Evolutionary conservation across 2,329 filamentous ascomycete species (phyloP).

Genomic region (Fusarium sp.): DNA sequence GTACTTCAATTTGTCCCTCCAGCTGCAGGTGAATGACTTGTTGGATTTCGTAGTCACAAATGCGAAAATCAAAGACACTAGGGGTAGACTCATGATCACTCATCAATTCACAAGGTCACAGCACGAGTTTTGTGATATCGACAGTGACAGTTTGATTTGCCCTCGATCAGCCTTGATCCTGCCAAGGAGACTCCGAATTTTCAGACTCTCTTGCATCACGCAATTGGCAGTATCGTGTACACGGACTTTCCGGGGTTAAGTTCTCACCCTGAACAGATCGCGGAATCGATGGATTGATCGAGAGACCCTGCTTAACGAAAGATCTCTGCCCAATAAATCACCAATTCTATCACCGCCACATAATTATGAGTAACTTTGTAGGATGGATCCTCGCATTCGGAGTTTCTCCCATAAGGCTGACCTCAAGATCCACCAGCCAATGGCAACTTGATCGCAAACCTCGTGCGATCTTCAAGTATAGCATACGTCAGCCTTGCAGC

Average conservation of each 20-base stretch:
- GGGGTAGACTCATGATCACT: slow-evolving; percentile 5
- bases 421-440: slow-evolving; percentile 19
- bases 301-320: not conserved
- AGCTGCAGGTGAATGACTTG: not conserved
- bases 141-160: not conserved
- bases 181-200: not conserved
- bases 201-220: not conserved
- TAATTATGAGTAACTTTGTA: not conserved
- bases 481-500: slow-evolving; percentile 7
- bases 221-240: too few relatives aligned
- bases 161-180: not conserved
- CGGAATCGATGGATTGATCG: not conserved
- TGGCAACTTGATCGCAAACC: slow-evolving; percentile 12
- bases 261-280: not conserved
- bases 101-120: slow-evolving; percentile 17
- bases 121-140: slow-evolving; percentile 26
- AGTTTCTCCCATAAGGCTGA: not conserved
- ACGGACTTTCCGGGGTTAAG: not conserved
- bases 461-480: slow-evolving; percentile 15
- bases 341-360: not conserved
- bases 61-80: not conserved
- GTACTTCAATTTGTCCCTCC: not conserved
- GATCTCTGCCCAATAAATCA: not conserved
- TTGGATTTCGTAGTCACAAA: not conserved
- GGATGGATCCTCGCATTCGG: not conserved